These are phyloP conservation scores for Alternaria infectoria DNA, from an alignment of 2,329 filamentous ascomycete species.

Conservation along the genomic window DNA sequence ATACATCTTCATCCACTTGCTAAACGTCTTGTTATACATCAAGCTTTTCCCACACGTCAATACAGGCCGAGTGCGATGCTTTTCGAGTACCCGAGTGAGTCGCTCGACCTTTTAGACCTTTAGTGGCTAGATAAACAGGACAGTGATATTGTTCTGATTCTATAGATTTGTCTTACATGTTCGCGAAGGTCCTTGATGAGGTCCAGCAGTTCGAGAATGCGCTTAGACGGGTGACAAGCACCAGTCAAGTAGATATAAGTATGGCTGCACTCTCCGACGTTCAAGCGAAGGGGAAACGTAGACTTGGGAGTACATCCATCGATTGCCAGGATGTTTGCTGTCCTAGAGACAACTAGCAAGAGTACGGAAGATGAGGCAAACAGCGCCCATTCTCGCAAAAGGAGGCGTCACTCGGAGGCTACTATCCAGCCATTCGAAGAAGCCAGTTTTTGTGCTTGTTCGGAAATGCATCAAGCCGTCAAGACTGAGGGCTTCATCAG, in stretches of 20 bases:
- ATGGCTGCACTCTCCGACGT: not conserved
- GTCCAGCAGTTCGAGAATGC: not conserved
- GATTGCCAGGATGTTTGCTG: no score
- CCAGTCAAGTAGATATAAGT: not conserved
- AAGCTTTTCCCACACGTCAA: not conserved
- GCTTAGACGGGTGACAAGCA: not conserved
- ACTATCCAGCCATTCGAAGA: not conserved
- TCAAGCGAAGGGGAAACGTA: no score
- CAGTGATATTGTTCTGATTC: not conserved
- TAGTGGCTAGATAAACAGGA: not conserved
- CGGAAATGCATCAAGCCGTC: not conserved
- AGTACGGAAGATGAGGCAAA: not conserved
- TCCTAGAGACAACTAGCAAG: rapidly evolving
- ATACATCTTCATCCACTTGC: not conserved
- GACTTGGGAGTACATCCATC: no score
- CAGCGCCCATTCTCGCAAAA: not conserved
- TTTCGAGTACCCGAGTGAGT: not conserved
- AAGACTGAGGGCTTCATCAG: not conserved
- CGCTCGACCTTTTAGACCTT: not conserved
- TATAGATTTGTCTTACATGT: not conserved
- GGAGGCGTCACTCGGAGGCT: not conserved
- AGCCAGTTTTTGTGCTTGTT: rapidly evolving
- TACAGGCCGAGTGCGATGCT: not conserved
- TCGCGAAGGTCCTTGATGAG: not conserved
- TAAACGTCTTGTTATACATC: not conserved